Conservation (phyloP, 2,329 filamentous ascomycete species). For the Nakataea oryzae region DNA sequence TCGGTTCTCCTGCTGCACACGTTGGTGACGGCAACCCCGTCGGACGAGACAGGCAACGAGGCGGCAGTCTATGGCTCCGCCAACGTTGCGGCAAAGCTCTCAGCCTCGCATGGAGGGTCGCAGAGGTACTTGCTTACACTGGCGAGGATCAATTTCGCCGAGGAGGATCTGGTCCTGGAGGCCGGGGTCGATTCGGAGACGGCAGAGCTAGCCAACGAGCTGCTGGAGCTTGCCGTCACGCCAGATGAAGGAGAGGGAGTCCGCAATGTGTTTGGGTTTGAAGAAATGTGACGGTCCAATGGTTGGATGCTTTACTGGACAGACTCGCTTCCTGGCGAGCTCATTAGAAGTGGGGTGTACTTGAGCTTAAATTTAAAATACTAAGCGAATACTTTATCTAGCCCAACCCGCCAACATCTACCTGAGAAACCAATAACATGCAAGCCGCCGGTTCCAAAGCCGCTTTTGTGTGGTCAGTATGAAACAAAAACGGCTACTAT, state of each 20-base stretch:
- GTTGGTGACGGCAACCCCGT: slow-evolving; percentile 36
- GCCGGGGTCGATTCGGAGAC: slow-evolving; percentile 66
- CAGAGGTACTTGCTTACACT: slow-evolving; percentile 78
- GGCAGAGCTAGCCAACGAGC: slow-evolving; percentile 67
- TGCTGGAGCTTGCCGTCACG: slow-evolving; percentile 72
- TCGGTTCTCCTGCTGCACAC: slow-evolving; percentile 39
- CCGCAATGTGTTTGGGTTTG: slow-evolving; percentile 2
- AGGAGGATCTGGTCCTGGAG: slow-evolving; percentile 70
- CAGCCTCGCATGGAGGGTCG: slow-evolving; percentile 56
- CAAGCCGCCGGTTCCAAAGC: neutral
- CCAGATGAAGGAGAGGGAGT: slow-evolving; percentile 49
- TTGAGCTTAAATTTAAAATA: no score
- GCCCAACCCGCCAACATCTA: no score
- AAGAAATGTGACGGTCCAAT: neutral
- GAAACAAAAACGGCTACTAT: neutral
- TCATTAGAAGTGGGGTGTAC: no score
- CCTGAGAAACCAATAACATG: neutral
- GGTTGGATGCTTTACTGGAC: neutral
- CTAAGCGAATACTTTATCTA: no score
- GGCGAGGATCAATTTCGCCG: slow-evolving; percentile 73
- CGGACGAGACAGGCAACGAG: slow-evolving; percentile 15
- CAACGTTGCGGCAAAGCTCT: slow-evolving; percentile 63
- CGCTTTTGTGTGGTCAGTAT: neutral
- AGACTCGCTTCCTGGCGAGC: no score
- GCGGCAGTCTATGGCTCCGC: neutral